Evolutionary conservation across 441 rosid genomes (phyloP), one percentile per base, ranked within the genome.

Genomic region (Croton setiger): DNA sequence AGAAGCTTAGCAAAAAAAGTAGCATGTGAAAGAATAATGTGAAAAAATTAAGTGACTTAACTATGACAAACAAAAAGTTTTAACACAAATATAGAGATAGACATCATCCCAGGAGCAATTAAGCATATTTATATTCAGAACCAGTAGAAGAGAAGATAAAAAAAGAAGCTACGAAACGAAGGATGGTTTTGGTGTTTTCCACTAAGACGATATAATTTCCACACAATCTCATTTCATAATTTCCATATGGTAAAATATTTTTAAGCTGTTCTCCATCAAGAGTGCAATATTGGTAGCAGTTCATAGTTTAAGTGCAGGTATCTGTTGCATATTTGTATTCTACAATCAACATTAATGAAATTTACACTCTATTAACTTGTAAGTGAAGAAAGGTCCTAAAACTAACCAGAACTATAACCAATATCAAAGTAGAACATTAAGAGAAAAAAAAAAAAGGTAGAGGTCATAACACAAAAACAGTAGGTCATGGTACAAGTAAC

Each of bases 401-500:
- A 36, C 4, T 14, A 10, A 13, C 3, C 20, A 66, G 3, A 10
- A 49, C 17, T 35, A 49, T 9, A 65, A 12, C 54, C 21, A 18
- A 52, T 11, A 65, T 52, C 48, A 52, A n/a, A n/a, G 11, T 17
- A 51, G 21, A 20, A 41, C 49, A 67, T 31, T 27, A 27, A 27
- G n/a, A 60, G 48, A 43, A 45, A 18, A 20, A 7, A 35, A 14
- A 18, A 63, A 52, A 41, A 64, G 54, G 63, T 49, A 37, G 49
- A 52, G 17, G 7, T 54, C 43, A 27, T 59, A 33, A 75, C 54
- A 66, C 64, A 66, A 60, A 59, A 70, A 54, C 20, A 33, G 37
- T 44, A 55, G 51, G 63, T 56, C 53, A 67, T 17, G 47, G 47
- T 17, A 72, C 47, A 20, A 68, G 53, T 14, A 70, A 73, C 70